Conservation (phyloP, 345 rosid genomes). For the Alliaria petiolata region DNA sequence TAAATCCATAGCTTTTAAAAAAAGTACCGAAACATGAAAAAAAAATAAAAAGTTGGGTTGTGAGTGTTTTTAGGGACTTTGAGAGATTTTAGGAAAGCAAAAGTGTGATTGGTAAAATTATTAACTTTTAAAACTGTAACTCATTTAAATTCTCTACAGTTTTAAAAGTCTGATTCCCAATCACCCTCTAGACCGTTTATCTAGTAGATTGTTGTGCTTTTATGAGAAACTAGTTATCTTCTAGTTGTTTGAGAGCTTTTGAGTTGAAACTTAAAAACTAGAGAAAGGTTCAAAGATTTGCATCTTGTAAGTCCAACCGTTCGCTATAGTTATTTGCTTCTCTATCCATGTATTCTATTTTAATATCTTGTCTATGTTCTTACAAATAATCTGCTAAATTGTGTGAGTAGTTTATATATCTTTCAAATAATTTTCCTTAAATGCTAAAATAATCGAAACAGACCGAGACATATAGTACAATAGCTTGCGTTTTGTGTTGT, state of each 20-base stretch:
- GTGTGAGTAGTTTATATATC: background rate
- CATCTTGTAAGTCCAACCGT: background rate
- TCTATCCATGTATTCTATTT: background rate
- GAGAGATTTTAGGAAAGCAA: no score
- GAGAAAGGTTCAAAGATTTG: no score
- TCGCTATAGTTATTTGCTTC: background rate
- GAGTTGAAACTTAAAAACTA: background rate
- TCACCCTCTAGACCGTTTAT: no score
- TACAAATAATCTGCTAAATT: background rate
- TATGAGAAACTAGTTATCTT: background rate
- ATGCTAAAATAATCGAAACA: background rate
- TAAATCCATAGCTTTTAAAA: no score
- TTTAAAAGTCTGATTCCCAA: no score
- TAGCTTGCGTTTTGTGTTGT: no score
- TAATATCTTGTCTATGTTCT: background rate
- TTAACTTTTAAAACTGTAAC: no score
- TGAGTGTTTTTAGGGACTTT: no score
- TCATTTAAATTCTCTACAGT: background rate
- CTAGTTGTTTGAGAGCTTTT: background rate
- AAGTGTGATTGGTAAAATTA: no score
- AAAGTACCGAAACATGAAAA: no score
- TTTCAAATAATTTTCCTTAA: background rate
- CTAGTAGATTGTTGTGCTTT: background rate
- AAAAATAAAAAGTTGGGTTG: no score
- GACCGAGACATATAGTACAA: no score